Evolutionary conservation across 208 protist genomes (phyloP), one percentile per base, ranked within the genome.

Genomic region (Plasmodiophora brassicae): DNA sequence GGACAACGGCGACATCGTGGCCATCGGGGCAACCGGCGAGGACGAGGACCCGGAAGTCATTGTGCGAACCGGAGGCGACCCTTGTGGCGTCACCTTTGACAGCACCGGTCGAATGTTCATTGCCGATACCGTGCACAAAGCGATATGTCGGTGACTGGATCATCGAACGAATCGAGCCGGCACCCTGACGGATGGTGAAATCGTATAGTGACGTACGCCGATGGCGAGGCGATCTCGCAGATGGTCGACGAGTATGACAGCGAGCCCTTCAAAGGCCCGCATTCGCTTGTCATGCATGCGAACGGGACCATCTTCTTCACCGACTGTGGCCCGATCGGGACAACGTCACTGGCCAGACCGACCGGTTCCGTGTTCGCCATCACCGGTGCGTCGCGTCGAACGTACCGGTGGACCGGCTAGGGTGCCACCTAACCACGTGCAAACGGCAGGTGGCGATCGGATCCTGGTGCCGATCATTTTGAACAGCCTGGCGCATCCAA

Each of bases 91-190:
- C 65, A 38, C n/a, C 32, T 78, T 78, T 38, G 65, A 78, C n/a
- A 38, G 5, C 10, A 78, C 65, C 65, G 65, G 65, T n/a, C 65
- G 65, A 78, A 36, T 78, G n/a, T 78, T 78, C n/a, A 78, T 78
- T 38, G 65, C 65, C n/a, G 65, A 78, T 78, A 5, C 41, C 32
- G 65, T 8, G 32, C 65, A 78, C n/a, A 78, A 78, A 78, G 65
- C 65, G n/a, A 78, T 78, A 5, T 5, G 65, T 78, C 41, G 14
- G 65, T 5, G 65, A 36, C n/a, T n/a, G 25, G 50, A 25, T 28
- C 25, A 14, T 14, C 50, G 14, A 14, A 14, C 50, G 14, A 25
- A 57, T 5, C n/a, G 10, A 44, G 5, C 41, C 41, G 10, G 32
- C 5, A 5, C n/a, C 41, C 5, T n/a, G 41, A 78, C n/a, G 14